A percentile compares a stretch with the other conserved stretches of the same genome.
These are phyloP conservation scores for Rhizopogon roseolus DNA, from an alignment of 768 basidiomycete genomes.

Conservation along the genomic window DNA sequence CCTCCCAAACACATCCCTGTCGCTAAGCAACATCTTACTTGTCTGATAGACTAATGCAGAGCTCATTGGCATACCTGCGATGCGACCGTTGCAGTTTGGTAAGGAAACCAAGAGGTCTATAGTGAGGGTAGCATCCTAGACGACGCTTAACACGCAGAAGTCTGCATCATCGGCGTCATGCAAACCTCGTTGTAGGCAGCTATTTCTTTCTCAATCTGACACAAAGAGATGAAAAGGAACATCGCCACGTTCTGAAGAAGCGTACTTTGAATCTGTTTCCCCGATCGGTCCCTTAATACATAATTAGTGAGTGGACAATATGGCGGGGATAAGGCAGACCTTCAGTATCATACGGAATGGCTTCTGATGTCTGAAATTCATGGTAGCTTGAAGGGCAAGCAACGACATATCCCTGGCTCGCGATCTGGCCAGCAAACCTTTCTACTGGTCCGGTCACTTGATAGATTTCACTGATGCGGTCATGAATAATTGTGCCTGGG, in stretches of 20 bases:
- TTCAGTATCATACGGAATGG: constrained; percentile 86
- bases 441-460: constrained; percentile 98
- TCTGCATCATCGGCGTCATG: neutral
- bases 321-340: constrained; percentile 35
- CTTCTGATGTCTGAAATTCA: constrained; percentile 85
- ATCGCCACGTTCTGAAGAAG: neutral
- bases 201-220: constrained; percentile 81
- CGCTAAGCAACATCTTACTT: constrained; percentile 32
- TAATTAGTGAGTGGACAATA: neutral
- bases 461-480: constrained; percentile 83
- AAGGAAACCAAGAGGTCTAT: constrained; percentile 71
- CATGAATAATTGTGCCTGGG: neutral
- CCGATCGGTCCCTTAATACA: constrained; percentile 63
- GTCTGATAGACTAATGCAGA: neutral
- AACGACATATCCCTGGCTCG: constrained; percentile 80
- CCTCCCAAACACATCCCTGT: constrained; percentile 93
- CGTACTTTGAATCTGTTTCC: constrained; percentile 90
- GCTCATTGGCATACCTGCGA: constrained; percentile 56
- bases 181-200: constrained; percentile 83
- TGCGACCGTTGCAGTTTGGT: constrained; percentile 85
- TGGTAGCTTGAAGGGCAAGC: constrained; percentile 87
- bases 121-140: constrained; percentile 71
- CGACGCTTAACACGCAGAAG: neutral
- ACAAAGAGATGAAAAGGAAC: constrained; percentile 3
- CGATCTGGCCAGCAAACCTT: constrained; percentile 83